Evolutionary conservation across 371 early-diverging fungal genomes (phyloP).

Genomic region (Modicella reniformis): DNA sequence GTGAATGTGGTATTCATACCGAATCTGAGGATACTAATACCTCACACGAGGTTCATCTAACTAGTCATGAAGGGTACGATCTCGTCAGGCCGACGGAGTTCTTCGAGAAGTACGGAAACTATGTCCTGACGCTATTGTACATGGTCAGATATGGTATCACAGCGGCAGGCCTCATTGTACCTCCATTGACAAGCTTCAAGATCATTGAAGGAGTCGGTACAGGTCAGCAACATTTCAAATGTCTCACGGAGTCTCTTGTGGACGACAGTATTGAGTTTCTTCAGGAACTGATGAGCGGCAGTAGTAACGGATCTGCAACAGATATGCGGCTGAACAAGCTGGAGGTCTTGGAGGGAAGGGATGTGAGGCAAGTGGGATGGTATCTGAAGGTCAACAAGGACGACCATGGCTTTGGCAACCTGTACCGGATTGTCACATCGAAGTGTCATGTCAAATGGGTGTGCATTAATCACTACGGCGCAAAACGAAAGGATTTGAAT

Average conservation of each 20-base stretch:
- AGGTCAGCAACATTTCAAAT: background rate
- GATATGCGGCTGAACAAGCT: too few species aligned
- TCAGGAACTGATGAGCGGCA: background rate
- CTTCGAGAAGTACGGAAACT: background rate
- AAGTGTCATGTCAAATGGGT: background rate
- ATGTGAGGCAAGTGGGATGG: too few species aligned
- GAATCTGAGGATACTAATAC: background rate
- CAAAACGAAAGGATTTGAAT: background rate
- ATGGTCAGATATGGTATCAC: background rate
- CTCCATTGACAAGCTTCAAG: background rate
- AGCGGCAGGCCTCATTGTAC: background rate
- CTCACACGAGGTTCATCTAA: background rate
- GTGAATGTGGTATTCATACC: background rate
- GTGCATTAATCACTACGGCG: background rate
- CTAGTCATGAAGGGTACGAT: background rate
- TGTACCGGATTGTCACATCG: background rate
- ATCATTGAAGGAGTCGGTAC: background rate
- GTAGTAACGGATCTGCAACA: background rate
- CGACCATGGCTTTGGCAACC: too few species aligned
- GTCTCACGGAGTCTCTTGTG: background rate
- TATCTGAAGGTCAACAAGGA: background rate
- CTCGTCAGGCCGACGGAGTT: background rate
- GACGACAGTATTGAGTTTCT: background rate
- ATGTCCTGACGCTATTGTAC: background rate
- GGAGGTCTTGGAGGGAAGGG: too few species aligned